phyloP scores from a whole-genome alignment of 208 protist genomes.

The Naegleria fowleri region DNA sequence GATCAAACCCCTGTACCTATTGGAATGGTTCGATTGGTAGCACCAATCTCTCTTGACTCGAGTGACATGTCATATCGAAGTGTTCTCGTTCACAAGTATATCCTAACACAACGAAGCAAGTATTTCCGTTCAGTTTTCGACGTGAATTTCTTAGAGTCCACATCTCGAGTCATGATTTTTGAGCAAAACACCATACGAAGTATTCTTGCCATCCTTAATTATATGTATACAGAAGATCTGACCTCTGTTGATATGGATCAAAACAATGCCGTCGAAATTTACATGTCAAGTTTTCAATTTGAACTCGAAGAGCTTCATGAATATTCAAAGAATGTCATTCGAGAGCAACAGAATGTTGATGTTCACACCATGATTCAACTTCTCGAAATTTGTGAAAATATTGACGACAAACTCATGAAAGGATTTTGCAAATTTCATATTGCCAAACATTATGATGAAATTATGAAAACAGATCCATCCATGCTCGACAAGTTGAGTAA shows the following conservation, averaged over 20 bases:
- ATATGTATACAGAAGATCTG: background rate
- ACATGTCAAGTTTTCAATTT: background rate
- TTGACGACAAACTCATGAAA: background rate
- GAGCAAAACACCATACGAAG: background rate
- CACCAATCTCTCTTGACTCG: background rate
- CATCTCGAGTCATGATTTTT: background rate
- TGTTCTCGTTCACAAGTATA: background rate
- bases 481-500: background rate
- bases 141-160: background rate
- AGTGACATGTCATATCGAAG: background rate
- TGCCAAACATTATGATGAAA: background rate
- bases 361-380: background rate
- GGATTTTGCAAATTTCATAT: background rate
- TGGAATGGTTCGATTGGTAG: background rate
- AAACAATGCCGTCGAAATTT: background rate
- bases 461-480: background rate
- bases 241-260: background rate
- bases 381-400: background rate
- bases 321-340: background rate
- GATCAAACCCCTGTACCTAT: background rate
- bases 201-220: background rate
- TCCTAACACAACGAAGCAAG: background rate
- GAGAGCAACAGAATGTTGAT: background rate
- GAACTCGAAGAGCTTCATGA: background rate
- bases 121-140: background rate